These are phyloP conservation scores for Porcisia deanei DNA, from an alignment of 208 protist species.

Conservation along the genomic window DNA sequence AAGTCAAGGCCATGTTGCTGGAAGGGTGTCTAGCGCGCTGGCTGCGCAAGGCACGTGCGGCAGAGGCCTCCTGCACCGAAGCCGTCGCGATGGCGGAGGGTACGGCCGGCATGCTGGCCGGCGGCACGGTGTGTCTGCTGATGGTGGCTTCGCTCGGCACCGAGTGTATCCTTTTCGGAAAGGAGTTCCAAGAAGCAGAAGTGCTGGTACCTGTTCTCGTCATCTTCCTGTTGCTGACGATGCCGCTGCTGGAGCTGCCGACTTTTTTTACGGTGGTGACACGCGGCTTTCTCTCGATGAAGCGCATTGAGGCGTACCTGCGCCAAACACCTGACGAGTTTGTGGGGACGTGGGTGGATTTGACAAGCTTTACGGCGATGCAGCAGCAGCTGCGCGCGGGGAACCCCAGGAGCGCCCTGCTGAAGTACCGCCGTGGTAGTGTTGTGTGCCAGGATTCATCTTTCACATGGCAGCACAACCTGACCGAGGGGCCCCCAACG, in stretches of 20 bases:
- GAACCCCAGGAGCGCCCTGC: constrained; percentile 19
- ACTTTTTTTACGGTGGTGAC: constrained; percentile 45
- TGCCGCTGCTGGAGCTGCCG: constrained; percentile 52
- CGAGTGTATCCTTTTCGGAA: constrained; percentile 17
- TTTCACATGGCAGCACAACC: constrained; percentile 77
- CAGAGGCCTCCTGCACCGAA: constrained; percentile 29
- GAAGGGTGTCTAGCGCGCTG: constrained; percentile 38
- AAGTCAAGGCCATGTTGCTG: constrained; percentile 62
- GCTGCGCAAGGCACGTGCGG: constrained; percentile 33
- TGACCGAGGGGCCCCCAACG: constrained; percentile 37
- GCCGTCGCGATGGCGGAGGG: constrained; percentile 39
- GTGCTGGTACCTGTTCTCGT: constrained; percentile 46
- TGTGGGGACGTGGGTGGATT: constrained; percentile 61
- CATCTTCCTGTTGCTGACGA: constrained; percentile 44
- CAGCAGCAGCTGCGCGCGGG: constrained; percentile 32
- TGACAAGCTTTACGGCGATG: constrained; percentile 34
- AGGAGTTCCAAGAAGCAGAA: constrained; percentile 10
- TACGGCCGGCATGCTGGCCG: constrained; percentile 28
- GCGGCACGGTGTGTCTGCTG: constrained; percentile 31
- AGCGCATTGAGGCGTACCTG: constrained; percentile 60
- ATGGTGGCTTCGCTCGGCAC: constrained; percentile 29
- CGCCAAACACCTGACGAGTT: constrained; percentile 71
- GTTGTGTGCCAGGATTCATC: constrained; percentile 63
- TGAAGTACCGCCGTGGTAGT: constrained; percentile 51
- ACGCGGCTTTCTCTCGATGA: constrained; percentile 59